phyloP scores from a whole-genome alignment of 768 basidiomycete genomes.

The Hebeloma cylindrosporum region DNA sequence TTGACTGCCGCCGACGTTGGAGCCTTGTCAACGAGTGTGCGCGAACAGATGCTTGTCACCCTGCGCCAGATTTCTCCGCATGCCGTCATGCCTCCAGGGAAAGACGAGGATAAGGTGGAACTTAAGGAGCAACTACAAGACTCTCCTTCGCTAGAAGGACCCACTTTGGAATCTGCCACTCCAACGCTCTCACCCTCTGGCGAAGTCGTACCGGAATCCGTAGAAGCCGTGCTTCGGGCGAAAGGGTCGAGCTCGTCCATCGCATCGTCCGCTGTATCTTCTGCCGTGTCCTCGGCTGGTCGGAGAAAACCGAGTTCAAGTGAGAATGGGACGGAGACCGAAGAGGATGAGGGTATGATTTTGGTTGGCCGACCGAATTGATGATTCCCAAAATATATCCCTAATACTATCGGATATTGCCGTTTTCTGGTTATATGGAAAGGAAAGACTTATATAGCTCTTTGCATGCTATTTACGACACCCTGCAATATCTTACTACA shows the following conservation, averaged over 20 bases:
- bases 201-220: conserved; percentile 8
- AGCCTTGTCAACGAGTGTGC: conserved; percentile 63
- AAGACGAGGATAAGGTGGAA: not conserved
- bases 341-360: conserved; percentile 85
- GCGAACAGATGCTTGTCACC: conserved; percentile 75
- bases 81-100: conserved; percentile 9
- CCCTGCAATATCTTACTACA: conserved; percentile 1
- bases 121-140: conserved; percentile 3
- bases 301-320: conserved; percentile 45
- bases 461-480: too few relatives aligned
- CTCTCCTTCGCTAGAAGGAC: conserved; percentile 7
- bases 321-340: conserved; percentile 71
- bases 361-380: conserved; percentile 61
- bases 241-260: conserved; percentile 35
- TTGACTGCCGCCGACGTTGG: conserved; percentile 70
- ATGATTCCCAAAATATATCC: too few relatives aligned
- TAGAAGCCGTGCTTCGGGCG: conserved; percentile 11
- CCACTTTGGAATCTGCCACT: conserved; percentile 13
- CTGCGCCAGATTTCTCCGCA: conserved; percentile 71
- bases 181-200: conserved; percentile 10
- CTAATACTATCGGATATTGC: too few relatives aligned
- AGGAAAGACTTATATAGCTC: too few relatives aligned
- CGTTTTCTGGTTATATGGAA: not conserved
- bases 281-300: conserved; percentile 15
- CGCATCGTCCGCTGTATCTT: conserved; percentile 33